Base-by-base conservation (phyloP, 1,139 yeast species). In the Zygosaccharomyces pseudobailii region DNA sequence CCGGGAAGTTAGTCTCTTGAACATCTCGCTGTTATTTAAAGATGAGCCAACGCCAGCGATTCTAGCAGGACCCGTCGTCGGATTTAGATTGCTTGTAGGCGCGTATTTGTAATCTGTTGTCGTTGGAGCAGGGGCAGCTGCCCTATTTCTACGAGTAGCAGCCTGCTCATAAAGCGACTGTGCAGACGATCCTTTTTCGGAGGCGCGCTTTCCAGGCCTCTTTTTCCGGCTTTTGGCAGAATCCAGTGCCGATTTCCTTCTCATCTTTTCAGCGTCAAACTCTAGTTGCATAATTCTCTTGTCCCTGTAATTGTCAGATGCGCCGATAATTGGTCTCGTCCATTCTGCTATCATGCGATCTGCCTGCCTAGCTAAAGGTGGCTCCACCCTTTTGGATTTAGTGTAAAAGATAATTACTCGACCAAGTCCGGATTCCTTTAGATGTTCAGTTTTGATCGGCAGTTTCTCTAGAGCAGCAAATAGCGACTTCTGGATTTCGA, bases 271-370 rank as follows among this genome's bases (percentile, higher is more conserved):
- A 55, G 84, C 80, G 65, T 87, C 86, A 69, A 87, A 89, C 46
- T 79, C 82, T 52, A 80, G 78, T 55, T 83, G 78, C 60, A 79
- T 79, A 51, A 92, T 82, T 50, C 82, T 75, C 69, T 89, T 84
- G 69, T 92, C 97, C 68, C 94, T 82, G 71, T 90, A 92, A 57
- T 92, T 88, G 68, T 92, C 97, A 2, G 95, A 85, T 53, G 95
- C 85, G 57, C 95, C 96, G 75, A 94, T 87, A 53, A 94, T 89
- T 34, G 98, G 98, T 67, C 98, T 80, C 6, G 97, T 92, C 99
- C 99, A 92, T 66, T 89, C 95, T 31, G 96, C 96, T 58, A 94
- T 85, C 51, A 94, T 73, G 63, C 83, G 81, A 65, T 92, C 97
- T 5, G 96, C 98, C 41, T 84, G 75, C 61, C 95, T 83, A 66